phyloP scores from a whole-genome alignment of 306 rosid genomes.

The Vigna angularis region DNA sequence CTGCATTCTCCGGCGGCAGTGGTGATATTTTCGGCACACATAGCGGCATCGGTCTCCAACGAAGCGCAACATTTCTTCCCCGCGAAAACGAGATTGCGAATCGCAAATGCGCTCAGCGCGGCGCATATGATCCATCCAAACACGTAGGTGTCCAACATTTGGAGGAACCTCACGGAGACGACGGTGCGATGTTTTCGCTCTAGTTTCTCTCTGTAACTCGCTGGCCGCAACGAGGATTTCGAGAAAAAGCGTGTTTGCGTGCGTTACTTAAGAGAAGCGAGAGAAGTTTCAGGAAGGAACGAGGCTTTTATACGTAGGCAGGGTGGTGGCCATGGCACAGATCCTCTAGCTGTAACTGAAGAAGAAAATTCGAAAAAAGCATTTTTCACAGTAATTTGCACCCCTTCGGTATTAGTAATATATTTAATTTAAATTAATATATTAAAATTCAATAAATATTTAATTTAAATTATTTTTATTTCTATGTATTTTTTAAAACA shows the following conservation, averaged over 20 bases:
- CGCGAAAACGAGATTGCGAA: constrained; percentile 47
- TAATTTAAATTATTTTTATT: too few relatives aligned
- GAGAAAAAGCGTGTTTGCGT: neutral
- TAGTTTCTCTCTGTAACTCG: constrained; percentile 37
- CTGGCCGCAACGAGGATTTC: constrained; percentile 19
- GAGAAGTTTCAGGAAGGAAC: neutral
- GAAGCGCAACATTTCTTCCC: constrained; percentile 41
- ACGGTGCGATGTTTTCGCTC: constrained; percentile 4
- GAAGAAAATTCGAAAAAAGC: neutral
- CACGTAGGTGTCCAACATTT: constrained; percentile 59
- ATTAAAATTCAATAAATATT: too few relatives aligned
- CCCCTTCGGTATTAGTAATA: neutral
- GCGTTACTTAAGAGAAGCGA: constrained; percentile 1
- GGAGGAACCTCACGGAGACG: constrained; percentile 44
- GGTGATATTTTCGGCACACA: constrained; percentile 49
- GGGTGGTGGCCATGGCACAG: neutral
- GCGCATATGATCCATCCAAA: constrained; percentile 63
- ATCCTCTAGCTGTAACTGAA: neutral
- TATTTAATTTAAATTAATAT: too few relatives aligned
- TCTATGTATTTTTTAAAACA: too few relatives aligned
- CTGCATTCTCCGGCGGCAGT: constrained; percentile 64
- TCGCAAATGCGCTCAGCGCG: constrained; percentile 46
- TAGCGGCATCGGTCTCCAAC: constrained; percentile 29
- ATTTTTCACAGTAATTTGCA: neutral
- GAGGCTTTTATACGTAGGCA: neutral